Base-by-base conservation (phyloP, 2,329 filamentous ascomycete genomes). In the Hymenoscyphus scutula region DNA sequence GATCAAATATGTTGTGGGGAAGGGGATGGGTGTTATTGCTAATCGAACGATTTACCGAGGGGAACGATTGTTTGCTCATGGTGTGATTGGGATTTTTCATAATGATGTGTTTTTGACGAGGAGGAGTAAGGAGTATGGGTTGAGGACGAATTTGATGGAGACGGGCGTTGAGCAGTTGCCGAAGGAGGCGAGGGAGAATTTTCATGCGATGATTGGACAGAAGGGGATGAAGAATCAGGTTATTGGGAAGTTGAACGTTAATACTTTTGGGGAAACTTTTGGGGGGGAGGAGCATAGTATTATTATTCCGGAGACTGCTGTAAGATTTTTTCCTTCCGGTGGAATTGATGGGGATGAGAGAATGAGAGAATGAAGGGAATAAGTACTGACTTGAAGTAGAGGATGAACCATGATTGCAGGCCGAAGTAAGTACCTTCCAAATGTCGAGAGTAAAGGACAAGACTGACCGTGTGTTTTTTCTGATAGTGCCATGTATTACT, bases 331-430 rank as follows among this genome's bases (percentile, higher is more conserved):
- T 7, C 17, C n/a, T 30, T 13, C 17, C 8, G 2, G 5, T 2
- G 27, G 29, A 23, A 19, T 2, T 58, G 41, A 48, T 8, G 19
- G 41, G 19, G 8, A 3, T 5, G 25, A 7, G 53, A 34, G 13
- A 8, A 27, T 23, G 4, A 3, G 54, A 19, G 48, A 37, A 27
- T n/a, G 27, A 23, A 5, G 10, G n/a, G n/a, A n/a, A n/a, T n/a
- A n/a, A n/a, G n/a, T n/a, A 38, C 58, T 59, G n/a, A 59, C 29
- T 17, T 11, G 7, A 13, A 13, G 23, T 17, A 59, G 29, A 60
- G 77, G 3, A 64, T 78, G 58, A 78, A 78, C 64, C 77, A 78
- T 62, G 75, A 76, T 58, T 78, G 76, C 60, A 68, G 71, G 8
- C 76, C 76, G 6, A 77, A 77, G 62, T 72, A 69, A 55, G 72